Conservation (phyloP, 2,329 filamentous ascomycete species). For the Orbilia brochopaga region DNA sequence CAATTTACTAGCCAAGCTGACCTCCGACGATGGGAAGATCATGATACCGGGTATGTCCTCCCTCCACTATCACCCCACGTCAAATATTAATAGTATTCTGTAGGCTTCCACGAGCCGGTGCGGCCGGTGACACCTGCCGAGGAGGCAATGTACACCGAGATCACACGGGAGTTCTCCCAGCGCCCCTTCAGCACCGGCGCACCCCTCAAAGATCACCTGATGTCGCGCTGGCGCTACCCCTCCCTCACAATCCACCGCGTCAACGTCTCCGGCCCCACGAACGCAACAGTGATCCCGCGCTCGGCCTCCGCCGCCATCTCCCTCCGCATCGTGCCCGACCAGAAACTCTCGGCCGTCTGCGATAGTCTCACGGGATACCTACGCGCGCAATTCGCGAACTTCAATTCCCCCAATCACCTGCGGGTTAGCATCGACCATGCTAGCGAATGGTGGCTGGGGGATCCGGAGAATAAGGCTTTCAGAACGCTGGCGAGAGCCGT, state of each 20-base stretch:
- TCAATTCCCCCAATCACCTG: constrained; percentile 81
- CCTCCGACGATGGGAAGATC: constrained; percentile 78
- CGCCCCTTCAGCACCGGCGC: constrained; percentile 58
- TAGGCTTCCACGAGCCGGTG: constrained; percentile 53
- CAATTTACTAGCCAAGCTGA: constrained; percentile 78
- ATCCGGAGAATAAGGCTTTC: constrained; percentile 89
- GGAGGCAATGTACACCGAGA: constrained; percentile 54
- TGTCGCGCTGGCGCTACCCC: constrained; percentile 93
- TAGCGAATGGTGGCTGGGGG: constrained; percentile 94
- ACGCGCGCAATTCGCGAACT: constrained; percentile 70
- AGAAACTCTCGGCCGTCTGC: constrained; percentile 81
- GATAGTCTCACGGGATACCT: constrained; percentile 71
- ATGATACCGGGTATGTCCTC: constrained; percentile 70
- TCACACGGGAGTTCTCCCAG: constrained; percentile 49
- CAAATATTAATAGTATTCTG: not conserved
- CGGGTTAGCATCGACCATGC: constrained; percentile 86
- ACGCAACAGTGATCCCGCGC: constrained; percentile 88
- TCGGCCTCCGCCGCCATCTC: constrained; percentile 88
- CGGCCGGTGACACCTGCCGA: constrained; percentile 52
- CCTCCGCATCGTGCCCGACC: constrained; percentile 88
- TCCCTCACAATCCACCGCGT: constrained; percentile 93
- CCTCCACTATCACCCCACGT: not conserved
- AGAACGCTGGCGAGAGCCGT: constrained; percentile 84
- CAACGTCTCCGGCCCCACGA: constrained; percentile 84
- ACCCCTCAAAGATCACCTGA: constrained; percentile 78